These are phyloP conservation scores for Xanthoparmelia taractica DNA, from an alignment of 495 filamentous ascomycete species.

Conservation along the genomic window DNA sequence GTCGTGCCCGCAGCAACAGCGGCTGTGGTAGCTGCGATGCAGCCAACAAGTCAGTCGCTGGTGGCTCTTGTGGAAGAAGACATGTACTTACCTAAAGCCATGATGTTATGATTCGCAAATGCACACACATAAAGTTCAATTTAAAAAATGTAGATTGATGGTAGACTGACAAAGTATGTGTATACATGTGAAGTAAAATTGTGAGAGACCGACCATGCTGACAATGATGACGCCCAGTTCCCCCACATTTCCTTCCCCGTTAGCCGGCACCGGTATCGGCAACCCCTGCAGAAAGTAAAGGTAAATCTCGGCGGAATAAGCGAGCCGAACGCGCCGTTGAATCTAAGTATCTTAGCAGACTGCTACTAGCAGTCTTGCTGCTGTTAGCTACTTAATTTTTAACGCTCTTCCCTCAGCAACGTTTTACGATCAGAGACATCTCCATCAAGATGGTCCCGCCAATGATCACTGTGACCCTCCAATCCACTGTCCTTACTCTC, in stretches of 20 bases:
- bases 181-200: too few relatives aligned
- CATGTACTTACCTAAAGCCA: conserved; percentile 9
- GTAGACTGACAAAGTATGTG: neutral
- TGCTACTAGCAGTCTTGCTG: too few relatives aligned
- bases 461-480: conserved; percentile 57
- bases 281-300: too few relatives aligned
- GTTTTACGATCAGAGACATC: neutral
- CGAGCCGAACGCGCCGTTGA: neutral
- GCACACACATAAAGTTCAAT: neutral
- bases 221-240: too few relatives aligned
- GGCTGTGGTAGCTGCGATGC: conserved; percentile 32
- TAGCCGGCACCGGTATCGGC: too few relatives aligned
- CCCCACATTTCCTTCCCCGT: neutral
- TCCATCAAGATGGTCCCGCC: conserved; percentile 38
- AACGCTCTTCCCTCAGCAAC: neutral
- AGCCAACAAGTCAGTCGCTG: neutral
- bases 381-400: neutral
- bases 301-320: neutral
- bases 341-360: neutral
- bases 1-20: conserved; percentile 42
- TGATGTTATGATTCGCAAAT: neutral
- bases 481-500: conserved; percentile 61
- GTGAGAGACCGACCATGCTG: too few relatives aligned
- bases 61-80: neutral
- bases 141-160: neutral